Evolutionary conservation across 2,329 filamentous ascomycete genomes (phyloP).

Genomic region (Parastagonospora avenae): DNA sequence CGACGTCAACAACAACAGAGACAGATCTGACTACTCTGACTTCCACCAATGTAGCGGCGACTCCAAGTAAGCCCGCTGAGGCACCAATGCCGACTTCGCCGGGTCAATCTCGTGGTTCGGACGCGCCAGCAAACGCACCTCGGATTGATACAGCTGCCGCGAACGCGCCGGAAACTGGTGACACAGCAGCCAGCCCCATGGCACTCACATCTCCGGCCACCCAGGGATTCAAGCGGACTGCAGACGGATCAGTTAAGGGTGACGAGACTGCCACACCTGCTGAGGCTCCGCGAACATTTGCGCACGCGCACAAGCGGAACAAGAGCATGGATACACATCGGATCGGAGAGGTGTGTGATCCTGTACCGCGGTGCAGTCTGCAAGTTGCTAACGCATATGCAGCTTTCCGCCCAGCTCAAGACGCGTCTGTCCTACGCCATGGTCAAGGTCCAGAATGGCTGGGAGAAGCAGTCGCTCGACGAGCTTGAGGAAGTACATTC

Average conservation of each 20-base stretch:
- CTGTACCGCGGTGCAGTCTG: slow-evolving; percentile 5
- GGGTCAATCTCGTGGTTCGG: slow-evolving; percentile 56
- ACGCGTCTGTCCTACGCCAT: slow-evolving; percentile 90
- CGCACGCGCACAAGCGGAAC: slow-evolving; percentile 68
- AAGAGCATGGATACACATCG: slow-evolving; percentile 72
- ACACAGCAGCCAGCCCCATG: slow-evolving; percentile 48
- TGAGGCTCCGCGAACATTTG: slow-evolving; percentile 11
- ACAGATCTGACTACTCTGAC: slow-evolving; percentile 36
- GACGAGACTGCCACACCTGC: slow-evolving; percentile 27
- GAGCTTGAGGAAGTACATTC: slow-evolving; percentile 78
- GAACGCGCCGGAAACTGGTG: slow-evolving; percentile 33
- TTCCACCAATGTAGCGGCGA: slow-evolving; percentile 27
- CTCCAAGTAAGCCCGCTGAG: slow-evolving; percentile 52
- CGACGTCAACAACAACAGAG: slow-evolving; percentile 31
- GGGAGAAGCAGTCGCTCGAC: slow-evolving; percentile 78
- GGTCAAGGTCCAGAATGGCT: slow-evolving; percentile 86
- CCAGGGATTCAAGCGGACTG: slow-evolving; percentile 72
- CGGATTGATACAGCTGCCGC: slow-evolving; percentile 31
- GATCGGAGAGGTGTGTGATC: slow-evolving; percentile 73
- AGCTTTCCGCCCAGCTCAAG: slow-evolving; percentile 80
- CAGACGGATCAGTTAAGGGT: slow-evolving; percentile 70
- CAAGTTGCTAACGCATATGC: slow-evolving; percentile 33
- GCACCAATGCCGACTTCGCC: slow-evolving; percentile 45
- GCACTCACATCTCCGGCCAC: slow-evolving; percentile 46
- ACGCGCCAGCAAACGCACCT: slow-evolving; percentile 18